A percentile compares a stretch with the other conserved stretches of the same genome.
phyloP scores from a whole-genome alignment of 2,329 filamentous ascomycete genomes.

The Ceratocystis ficicola region DNA sequence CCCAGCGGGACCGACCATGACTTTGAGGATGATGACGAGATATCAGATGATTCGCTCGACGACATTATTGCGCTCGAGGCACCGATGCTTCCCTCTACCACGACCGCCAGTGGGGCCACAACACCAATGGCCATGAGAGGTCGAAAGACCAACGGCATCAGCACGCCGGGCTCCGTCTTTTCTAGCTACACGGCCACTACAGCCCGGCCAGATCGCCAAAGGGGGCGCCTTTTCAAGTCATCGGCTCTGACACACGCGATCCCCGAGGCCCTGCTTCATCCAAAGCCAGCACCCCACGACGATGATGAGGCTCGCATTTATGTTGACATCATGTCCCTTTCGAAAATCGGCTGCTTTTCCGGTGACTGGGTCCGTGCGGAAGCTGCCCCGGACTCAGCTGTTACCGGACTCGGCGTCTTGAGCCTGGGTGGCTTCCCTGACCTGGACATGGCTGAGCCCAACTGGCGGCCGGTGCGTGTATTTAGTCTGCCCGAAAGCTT shows the following conservation, averaged over 20 bases:
- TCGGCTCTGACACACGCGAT: conserved; percentile 63
- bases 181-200: conserved; percentile 81
- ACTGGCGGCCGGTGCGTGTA: conserved; percentile 76
- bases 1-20: conserved; percentile 57
- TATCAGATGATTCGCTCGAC: conserved; percentile 84
- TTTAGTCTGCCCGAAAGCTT: conserved; percentile 77
- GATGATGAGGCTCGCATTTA: conserved; percentile 85
- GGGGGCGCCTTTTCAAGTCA: conserved; percentile 71
- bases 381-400: conserved; percentile 58
- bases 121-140: conserved; percentile 69
- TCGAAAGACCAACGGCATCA: conserved; percentile 54
- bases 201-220: conserved; percentile 56
- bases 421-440: conserved; percentile 51
- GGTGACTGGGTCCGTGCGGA: conserved; percentile 92
- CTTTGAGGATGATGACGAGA: conserved; percentile 64
- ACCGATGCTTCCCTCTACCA: conserved; percentile 64
- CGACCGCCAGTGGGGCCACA: conserved; percentile 55
- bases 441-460: conserved; percentile 43
- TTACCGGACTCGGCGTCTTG: conserved; percentile 53
- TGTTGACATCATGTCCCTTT: conserved; percentile 73
- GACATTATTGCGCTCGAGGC: conserved; percentile 84
- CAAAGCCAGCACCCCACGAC: conserved; percentile 61
- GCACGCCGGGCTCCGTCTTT: conserved; percentile 77
- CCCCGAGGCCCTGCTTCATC: conserved; percentile 67
- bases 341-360: conserved; percentile 89